These are phyloP conservation scores for Hsuehochloa calcarea DNA, from an alignment of 176 grass and related monocot genomes.

Conservation along the genomic window DNA sequence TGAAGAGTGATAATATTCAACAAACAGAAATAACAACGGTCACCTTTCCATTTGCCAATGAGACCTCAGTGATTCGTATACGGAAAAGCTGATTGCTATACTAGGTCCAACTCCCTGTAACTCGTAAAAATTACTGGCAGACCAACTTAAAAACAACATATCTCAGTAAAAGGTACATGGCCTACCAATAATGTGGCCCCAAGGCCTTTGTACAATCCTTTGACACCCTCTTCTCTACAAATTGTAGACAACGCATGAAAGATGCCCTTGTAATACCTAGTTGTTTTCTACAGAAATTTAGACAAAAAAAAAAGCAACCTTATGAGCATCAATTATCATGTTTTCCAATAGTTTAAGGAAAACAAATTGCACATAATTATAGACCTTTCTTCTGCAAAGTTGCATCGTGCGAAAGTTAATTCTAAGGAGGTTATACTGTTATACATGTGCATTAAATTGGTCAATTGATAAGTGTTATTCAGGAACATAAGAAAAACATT, in stretches of 20 bases:
- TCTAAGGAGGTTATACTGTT: background rate
- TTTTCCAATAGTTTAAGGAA: background rate
- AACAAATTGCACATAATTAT: background rate
- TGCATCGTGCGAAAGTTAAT: background rate
- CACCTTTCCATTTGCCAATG: conserved; percentile 88
- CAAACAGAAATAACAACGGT: conserved; percentile 23
- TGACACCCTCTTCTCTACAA: conserved; percentile 82
- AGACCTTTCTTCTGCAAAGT: background rate
- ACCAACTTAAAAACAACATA: conserved; percentile 24
- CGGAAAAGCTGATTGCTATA: conserved; percentile 95
- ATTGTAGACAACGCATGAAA: conserved; percentile 76
- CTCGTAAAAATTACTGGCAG: conserved; percentile 36
- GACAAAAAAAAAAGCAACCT: background rate
- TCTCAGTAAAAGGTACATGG: conserved; percentile 26
- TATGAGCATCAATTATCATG: conserved; percentile 5
- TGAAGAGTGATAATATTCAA: conserved; percentile 1
- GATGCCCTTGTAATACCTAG: conserved; percentile 86
- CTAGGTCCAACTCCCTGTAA: conserved; percentile 93
- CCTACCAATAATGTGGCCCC: conserved; percentile 90
- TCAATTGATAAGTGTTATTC: background rate
- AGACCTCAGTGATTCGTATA: conserved; percentile 87
- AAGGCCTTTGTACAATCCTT: conserved; percentile 90
- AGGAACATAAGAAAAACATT: conserved; percentile 2
- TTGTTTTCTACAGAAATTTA: conserved; percentile 68
- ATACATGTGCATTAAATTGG: background rate